Conservation (phyloP, 2,329 filamentous ascomycete species). For the Epichloe festucae region DNA sequence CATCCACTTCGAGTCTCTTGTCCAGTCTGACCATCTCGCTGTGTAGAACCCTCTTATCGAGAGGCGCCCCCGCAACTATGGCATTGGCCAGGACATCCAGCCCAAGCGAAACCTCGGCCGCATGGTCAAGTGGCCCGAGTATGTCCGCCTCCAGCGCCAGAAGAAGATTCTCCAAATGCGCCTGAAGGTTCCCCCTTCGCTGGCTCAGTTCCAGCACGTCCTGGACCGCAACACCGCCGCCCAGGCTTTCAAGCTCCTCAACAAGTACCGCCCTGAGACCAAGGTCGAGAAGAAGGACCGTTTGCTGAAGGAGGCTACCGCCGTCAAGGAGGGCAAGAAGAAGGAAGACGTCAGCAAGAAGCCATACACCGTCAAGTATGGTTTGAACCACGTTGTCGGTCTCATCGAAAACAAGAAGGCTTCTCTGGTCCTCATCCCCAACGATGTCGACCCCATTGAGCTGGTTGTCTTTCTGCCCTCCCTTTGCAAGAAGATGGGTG, state of each 20-base stretch:
- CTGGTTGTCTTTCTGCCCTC: constrained; percentile 97
- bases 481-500: constrained; percentile 99
- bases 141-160: constrained; percentile 92
- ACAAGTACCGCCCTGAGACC: constrained; percentile 99
- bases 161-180: constrained; percentile 95
- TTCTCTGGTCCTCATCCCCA: constrained; percentile 91
- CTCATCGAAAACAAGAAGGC: constrained; percentile 99
- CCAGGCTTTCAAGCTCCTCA: constrained; percentile 97
- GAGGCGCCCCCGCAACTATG: constrained; percentile 92
- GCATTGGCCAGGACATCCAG: constrained; percentile 98
- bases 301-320: constrained; percentile 93
- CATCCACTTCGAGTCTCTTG: neutral
- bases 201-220: constrained; percentile 95
- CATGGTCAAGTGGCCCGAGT: constrained; percentile 99
- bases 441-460: constrained; percentile 99
- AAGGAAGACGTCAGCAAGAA: constrained; percentile 99
- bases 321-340: constrained; percentile 98
- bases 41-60: constrained; percentile 94
- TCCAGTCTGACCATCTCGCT: neutral
- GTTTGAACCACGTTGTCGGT: constrained; percentile 97
- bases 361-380: constrained; percentile 98
- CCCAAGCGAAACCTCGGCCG: constrained; percentile 87
- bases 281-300: constrained; percentile 99
- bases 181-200: constrained; percentile 94
- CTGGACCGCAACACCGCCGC: constrained; percentile 94